These are phyloP conservation scores for Elongisporangium undulatum DNA, from an alignment of 352 stramenopile species.

Conservation along the genomic window DNA sequence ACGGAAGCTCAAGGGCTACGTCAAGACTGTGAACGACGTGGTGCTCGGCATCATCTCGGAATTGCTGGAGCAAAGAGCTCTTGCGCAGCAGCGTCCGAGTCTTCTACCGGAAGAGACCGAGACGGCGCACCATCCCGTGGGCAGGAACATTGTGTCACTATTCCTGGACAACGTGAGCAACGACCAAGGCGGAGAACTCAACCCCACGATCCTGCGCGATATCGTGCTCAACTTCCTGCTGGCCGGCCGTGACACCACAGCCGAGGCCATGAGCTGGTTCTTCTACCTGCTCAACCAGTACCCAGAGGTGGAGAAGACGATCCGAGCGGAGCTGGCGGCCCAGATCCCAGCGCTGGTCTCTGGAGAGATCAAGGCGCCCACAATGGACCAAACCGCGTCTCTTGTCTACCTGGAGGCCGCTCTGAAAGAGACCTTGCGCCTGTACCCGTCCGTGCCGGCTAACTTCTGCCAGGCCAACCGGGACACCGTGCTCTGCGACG, in stretches of 20 bases:
- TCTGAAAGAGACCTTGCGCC: conserved; percentile 27
- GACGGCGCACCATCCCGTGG: too few species aligned
- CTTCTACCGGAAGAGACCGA: not conserved
- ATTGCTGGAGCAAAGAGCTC: conserved; percentile 9
- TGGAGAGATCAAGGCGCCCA: conserved; percentile 9
- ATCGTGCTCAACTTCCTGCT: conserved; percentile 47
- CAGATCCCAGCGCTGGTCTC: too few species aligned
- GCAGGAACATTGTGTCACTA: conserved; percentile 36
- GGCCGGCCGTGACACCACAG: conserved; percentile 38
- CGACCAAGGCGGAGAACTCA: too few species aligned
- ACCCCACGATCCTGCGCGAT: too few species aligned
- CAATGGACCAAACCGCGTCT: conserved; percentile 17
- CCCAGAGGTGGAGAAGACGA: conserved; percentile 17
- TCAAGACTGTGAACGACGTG: conserved; percentile 26
- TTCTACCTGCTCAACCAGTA: conserved; percentile 29
- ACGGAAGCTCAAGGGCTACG: conserved; percentile 18
- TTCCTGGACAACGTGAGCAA: conserved; percentile 32
- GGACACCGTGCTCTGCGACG: conserved; percentile 40
- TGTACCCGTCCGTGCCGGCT: conserved; percentile 18
- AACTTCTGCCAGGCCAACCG: conserved; percentile 25
- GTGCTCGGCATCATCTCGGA: conserved; percentile 28
- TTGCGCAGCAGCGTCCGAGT: conserved; percentile 16
- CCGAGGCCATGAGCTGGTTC: conserved; percentile 30
- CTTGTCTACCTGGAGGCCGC: conserved; percentile 39
- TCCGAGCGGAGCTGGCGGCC: conserved; percentile 19